Base-by-base conservation (phyloP, 1,139 yeast species). In the Saccharomycopsis phalli region DNA sequence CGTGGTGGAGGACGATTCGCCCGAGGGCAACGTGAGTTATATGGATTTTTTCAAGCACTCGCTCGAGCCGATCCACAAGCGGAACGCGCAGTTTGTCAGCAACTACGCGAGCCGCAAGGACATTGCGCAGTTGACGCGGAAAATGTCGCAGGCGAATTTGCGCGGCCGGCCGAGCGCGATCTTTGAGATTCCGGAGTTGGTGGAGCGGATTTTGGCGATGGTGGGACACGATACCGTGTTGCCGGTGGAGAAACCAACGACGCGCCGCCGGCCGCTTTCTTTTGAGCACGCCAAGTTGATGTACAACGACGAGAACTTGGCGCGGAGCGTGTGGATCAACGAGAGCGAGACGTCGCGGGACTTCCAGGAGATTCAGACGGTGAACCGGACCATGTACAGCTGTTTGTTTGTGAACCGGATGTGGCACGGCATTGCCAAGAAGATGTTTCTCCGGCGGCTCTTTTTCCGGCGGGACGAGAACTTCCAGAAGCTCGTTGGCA, bases 351-450 rank as follows among this genome's bases (percentile, higher is more conserved):
- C 31, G 16, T 21, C 32, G 6, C 34, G 36, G 23, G 34, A 71
- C 4, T 56, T 41, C 19, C 27, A 32, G 32, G 23, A 30, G 20
- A 33, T 42, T 35, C 36, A 40, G 26, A 22, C 22, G 8, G 30
- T 36, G 17, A 40, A 39, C 22, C 36, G 34, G 28, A 33, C 46
- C 2, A 26, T 83, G 23, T 68, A 62, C 58, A 72, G 66, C 50
- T 84, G 95, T 55, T 56, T 83, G 40, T 58, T 72, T 40, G 94
- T 87, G 4, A 81, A 78, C 59, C 71, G 65, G 49, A 54, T 76
- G 20, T 87, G 94, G 79, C 55, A 76, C 54, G 62, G 63, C 18
- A 63, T 76, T 1, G 67, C 91, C 0, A 54, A 59, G 30, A 75
- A 72, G 23, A 62, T 82, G 5, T 61, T 84, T 34, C 66, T 74